Evolutionary conservation across 768 basidiomycete species (phyloP).

Genomic region (Boletus tylopilopsis): DNA sequence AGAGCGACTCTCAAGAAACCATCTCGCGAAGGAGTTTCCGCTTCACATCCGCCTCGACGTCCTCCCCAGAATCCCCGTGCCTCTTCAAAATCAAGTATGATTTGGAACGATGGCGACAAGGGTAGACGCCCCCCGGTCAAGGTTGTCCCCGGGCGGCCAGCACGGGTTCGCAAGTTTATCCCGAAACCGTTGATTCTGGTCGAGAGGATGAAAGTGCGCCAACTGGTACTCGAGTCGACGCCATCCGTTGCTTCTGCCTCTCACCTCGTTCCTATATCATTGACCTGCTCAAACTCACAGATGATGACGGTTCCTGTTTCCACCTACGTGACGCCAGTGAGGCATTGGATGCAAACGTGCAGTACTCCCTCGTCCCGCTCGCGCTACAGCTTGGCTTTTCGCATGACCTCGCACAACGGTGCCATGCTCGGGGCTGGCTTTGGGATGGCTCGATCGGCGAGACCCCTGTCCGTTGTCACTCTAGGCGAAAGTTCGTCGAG

Average conservation of each 20-base stretch:
- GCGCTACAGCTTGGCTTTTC: slow-evolving; percentile 8
- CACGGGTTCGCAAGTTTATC: slow-evolving; percentile 16
- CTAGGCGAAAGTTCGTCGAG: slow-evolving; percentile 13
- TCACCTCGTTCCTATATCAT: neutral
- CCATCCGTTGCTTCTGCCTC: neutral
- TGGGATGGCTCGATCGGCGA: neutral
- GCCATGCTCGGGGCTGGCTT: neutral
- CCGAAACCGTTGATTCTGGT: slow-evolving; percentile 25
- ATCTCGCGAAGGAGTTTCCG: neutral
- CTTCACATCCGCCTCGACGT: neutral
- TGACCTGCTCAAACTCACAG: neutral
- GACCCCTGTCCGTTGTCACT: slow-evolving; percentile 6
- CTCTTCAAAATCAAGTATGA: slow-evolving; percentile 3
- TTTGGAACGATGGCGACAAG: neutral
- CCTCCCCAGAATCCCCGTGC: neutral
- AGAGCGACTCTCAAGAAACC: neutral
- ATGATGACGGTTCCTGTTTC: neutral
- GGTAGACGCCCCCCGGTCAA: neutral
- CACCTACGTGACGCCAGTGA: slow-evolving; percentile 6
- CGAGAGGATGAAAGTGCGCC: slow-evolving; percentile 23
- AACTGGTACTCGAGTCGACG: neutral
- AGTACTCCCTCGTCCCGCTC: neutral
- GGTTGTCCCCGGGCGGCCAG: neutral
- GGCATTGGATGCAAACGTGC: neutral
- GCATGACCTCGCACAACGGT: neutral